phyloP scores from a whole-genome alignment of 495 filamentous ascomycete genomes.

The Barbatosphaeria neglecta region DNA sequence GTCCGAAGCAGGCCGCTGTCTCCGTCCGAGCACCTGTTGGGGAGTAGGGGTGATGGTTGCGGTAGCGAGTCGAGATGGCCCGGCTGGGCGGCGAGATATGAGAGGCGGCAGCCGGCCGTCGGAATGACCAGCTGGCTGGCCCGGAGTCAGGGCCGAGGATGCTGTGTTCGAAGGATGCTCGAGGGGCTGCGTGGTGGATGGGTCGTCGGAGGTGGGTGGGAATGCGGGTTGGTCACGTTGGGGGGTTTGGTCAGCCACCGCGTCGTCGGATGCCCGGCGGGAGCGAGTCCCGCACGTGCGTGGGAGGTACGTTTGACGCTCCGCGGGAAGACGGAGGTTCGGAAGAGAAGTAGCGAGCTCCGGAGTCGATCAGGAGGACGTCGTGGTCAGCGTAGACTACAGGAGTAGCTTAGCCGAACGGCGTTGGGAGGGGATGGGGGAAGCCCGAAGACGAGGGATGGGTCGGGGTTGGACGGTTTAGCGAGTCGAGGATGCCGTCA shows the following conservation, averaged over 20 bases:
- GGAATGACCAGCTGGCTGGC: constrained; percentile 7
- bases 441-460: too few species aligned
- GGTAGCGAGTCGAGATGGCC: constrained; percentile 4
- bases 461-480: too few species aligned
- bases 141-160: constrained; percentile 19
- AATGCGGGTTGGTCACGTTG: constrained; percentile 8
- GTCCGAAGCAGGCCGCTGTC: constrained; percentile 7
- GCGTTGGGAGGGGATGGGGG: too few species aligned
- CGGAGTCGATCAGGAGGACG: too few species aligned
- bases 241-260: constrained; percentile 24
- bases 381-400: too few species aligned
- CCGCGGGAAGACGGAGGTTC: neutral
- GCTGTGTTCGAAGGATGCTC: constrained; percentile 23
- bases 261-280: constrained; percentile 16
- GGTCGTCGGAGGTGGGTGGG: constrained; percentile 28
- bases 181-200: constrained; percentile 29
- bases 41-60: constrained; percentile 3
- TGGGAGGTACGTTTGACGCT: neutral
- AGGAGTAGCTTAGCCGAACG: too few species aligned
- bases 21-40: constrained; percentile 14
- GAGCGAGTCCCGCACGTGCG: constrained; percentile 10
- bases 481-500: too few species aligned
- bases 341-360: too few species aligned
- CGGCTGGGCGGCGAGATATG: constrained; percentile 2
- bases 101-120: constrained; percentile 5